Evolutionary conservation across 352 stramenopile species (phyloP).

Genomic region (Phytophthora quininea): DNA sequence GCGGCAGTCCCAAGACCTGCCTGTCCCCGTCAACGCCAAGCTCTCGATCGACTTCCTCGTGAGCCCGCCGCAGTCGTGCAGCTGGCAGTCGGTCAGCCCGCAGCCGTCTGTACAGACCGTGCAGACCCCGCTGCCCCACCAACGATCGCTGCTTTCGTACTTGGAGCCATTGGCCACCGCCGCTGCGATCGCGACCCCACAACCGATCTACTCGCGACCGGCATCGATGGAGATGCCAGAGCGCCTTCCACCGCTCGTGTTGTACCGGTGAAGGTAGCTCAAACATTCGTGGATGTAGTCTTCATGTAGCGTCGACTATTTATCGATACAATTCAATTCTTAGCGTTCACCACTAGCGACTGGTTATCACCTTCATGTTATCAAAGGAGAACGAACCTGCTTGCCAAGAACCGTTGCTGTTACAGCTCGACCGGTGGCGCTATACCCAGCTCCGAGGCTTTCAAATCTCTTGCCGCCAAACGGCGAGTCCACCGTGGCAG

Average conservation of each 20-base stretch:
- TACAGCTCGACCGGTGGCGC: no score
- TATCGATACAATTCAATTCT: slow-evolving; percentile 11
- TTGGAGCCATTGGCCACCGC: slow-evolving; percentile 34
- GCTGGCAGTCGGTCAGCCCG: slow-evolving; percentile 4
- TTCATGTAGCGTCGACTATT: slow-evolving; percentile 21
- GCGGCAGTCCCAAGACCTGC: slow-evolving; percentile 2
- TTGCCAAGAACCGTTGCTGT: no score
- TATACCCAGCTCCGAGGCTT: background rate
- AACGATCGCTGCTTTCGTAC: slow-evolving; percentile 38
- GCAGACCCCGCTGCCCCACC: slow-evolving; percentile 17
- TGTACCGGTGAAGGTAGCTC: slow-evolving; percentile 24
- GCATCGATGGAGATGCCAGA: slow-evolving; percentile 10
- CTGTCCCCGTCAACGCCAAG: slow-evolving; percentile 39
- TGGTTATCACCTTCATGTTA: no score
- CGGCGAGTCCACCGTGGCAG: background rate
- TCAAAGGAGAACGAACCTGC: no score
- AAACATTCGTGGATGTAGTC: no score
- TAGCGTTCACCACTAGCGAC: background rate
- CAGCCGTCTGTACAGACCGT: slow-evolving; percentile 9
- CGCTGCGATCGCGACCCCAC: slow-evolving; percentile 5
- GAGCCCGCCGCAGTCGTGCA: slow-evolving; percentile 30
- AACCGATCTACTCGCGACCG: background rate
- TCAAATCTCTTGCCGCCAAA: background rate
- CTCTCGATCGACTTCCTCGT: slow-evolving; percentile 64
- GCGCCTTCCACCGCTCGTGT: slow-evolving; percentile 26